Evolutionary conservation across 1,284 basidiomycete species (phyloP).

Genomic region (Trametes polyzona): DNA sequence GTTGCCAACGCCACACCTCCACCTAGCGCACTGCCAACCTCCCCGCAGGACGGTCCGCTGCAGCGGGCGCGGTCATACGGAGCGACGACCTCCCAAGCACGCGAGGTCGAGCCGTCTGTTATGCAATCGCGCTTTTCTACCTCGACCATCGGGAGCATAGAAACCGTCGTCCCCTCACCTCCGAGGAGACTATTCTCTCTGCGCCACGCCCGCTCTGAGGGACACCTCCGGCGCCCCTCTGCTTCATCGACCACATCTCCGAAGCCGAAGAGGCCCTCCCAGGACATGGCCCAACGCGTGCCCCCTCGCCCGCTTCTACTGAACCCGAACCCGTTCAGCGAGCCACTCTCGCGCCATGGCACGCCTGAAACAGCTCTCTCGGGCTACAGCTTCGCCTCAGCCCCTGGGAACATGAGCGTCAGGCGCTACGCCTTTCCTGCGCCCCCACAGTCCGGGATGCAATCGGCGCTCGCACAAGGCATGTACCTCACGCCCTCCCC

Average conservation of each 20-base stretch:
- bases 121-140: slow-evolving; percentile 14
- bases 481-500: slow-evolving; percentile 1
- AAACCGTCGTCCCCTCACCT: not conserved
- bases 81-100: slow-evolving; percentile 15
- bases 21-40: not conserved
- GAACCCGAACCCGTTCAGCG: slow-evolving; percentile 28
- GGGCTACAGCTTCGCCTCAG: slow-evolving; percentile 14
- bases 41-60: not conserved
- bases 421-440: slow-evolving; percentile 2
- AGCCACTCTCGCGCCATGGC: slow-evolving; percentile 23
- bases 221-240: not conserved
- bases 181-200: not conserved
- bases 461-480: not conserved
- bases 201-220: not conserved
- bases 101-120: not conserved
- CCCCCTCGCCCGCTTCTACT: slow-evolving; percentile 20
- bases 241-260: not conserved
- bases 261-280: not conserved
- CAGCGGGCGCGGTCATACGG: slow-evolving; percentile 20
- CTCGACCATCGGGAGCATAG: slow-evolving; percentile 11
- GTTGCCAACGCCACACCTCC: slow-evolving; percentile 15
- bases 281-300: not conserved
- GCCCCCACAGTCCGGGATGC: too few relatives aligned
- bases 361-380: slow-evolving; percentile 27
- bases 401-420: not conserved